phyloP scores from a whole-genome alignment of 2,329 filamentous ascomycete genomes.

The Aspergillus caelatus region DNA sequence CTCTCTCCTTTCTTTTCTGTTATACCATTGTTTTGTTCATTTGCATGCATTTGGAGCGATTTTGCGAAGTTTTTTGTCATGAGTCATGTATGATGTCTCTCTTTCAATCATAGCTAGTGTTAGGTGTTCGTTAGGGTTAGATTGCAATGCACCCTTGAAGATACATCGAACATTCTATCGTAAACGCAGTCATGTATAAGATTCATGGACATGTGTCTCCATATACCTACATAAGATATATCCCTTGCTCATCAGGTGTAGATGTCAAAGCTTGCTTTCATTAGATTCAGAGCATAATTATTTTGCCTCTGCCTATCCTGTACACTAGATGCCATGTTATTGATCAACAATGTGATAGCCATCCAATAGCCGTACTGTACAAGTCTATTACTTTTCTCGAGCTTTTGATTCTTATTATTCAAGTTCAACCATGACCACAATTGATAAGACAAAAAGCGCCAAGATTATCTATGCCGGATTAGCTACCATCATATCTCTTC shows the following conservation, averaged over 20 bases:
- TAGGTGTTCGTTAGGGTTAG: neutral
- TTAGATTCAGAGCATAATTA: neutral
- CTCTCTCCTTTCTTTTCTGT: neutral
- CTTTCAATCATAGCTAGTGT: neutral
- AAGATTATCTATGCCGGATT: conserved; percentile 16
- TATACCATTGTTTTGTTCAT: neutral
- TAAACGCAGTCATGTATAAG: neutral
- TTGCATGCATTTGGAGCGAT: neutral
- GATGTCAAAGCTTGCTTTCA: neutral
- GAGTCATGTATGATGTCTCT: neutral
- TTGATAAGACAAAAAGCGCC: conserved; percentile 19
- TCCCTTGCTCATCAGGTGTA: neutral
- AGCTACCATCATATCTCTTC: neutral
- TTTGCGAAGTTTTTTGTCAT: neutral
- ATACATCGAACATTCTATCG: neutral
- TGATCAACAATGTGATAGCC: neutral
- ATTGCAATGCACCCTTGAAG: neutral
- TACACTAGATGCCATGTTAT: neutral
- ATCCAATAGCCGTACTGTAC: neutral
- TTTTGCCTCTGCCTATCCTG: too few species aligned
- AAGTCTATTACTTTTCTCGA: neutral
- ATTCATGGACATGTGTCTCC: neutral
- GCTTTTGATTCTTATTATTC: neutral
- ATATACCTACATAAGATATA: neutral
- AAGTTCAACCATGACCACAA: conserved; percentile 16